Conservation (phyloP, 106 monocot species). For the Acorus gramineus region DNA sequence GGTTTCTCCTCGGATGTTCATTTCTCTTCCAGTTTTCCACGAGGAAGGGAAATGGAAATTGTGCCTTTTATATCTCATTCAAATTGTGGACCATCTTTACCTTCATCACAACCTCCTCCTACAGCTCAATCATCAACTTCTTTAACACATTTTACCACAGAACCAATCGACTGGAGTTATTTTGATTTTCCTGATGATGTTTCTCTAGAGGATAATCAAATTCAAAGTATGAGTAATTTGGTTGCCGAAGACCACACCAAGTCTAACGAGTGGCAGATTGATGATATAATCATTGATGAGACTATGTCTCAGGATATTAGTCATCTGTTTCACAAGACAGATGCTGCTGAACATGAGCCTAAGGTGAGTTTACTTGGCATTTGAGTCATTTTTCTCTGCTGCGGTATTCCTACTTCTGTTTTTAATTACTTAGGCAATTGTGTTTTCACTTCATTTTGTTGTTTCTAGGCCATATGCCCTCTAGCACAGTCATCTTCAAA, state of each 20-base stretch:
- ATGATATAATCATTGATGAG: constrained; percentile 10
- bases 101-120: too few relatives aligned
- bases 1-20: constrained; percentile 44
- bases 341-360: constrained; percentile 2
- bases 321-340: constrained; percentile 10
- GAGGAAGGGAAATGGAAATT: constrained; percentile 2
- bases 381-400: not conserved
- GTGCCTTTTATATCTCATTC: constrained; percentile 6
- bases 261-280: constrained; percentile 16
- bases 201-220: constrained; percentile 4
- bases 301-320: constrained; percentile 9
- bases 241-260: constrained; percentile 15
- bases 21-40: constrained; percentile 23
- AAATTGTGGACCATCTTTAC: constrained; percentile 6
- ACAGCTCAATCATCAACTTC: not conserved
- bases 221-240: not conserved
- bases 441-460: not conserved
- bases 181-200: constrained; percentile 14
- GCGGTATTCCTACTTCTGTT: not conserved
- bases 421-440: not conserved
- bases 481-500: constrained; percentile 7
- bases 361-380: not conserved
- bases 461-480: constrained; percentile 16
- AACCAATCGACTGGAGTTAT: constrained; percentile 11
- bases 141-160: constrained; percentile 4